Evolutionary conservation across 768 basidiomycete genomes (phyloP).

Genomic region (Hygrocybe punicea): DNA sequence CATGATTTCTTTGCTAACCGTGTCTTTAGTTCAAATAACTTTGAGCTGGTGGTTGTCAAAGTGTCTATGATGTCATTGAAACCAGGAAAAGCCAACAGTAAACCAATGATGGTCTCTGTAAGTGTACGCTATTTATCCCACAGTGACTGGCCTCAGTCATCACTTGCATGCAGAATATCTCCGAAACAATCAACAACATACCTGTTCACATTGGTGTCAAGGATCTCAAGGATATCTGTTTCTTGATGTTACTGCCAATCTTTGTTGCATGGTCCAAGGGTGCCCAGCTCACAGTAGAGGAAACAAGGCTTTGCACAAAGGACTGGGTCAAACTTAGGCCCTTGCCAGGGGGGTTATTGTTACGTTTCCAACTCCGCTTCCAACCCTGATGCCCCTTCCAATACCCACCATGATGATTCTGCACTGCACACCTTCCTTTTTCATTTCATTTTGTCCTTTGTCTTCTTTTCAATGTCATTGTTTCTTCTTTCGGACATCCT

Average conservation of each 20-base stretch:
- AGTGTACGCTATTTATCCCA: background rate
- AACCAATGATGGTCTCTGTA: background rate
- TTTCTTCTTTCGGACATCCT: too few species aligned
- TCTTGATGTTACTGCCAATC: background rate
- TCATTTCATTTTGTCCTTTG: too few species aligned
- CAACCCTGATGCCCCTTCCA: too few species aligned
- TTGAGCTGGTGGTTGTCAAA: background rate
- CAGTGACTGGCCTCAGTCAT: background rate
- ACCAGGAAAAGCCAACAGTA: background rate
- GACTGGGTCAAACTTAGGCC: background rate
- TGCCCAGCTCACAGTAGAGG: background rate
- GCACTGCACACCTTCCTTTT: too few species aligned
- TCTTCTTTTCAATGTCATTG: too few species aligned
- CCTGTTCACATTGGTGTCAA: background rate
- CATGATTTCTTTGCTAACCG: background rate
- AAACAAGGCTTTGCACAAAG: background rate
- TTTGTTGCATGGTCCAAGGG: slow-evolving; percentile 3
- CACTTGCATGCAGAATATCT: background rate
- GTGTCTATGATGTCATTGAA: background rate
- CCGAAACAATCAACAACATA: too few species aligned
- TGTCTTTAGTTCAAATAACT: too few species aligned
- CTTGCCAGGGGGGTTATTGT: background rate
- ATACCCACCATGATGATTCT: too few species aligned
- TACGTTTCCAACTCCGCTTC: background rate
- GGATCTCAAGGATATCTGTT: background rate